phyloP scores from a whole-genome alignment of 768 basidiomycete species.

The Xanthoconium stramineum region DNA sequence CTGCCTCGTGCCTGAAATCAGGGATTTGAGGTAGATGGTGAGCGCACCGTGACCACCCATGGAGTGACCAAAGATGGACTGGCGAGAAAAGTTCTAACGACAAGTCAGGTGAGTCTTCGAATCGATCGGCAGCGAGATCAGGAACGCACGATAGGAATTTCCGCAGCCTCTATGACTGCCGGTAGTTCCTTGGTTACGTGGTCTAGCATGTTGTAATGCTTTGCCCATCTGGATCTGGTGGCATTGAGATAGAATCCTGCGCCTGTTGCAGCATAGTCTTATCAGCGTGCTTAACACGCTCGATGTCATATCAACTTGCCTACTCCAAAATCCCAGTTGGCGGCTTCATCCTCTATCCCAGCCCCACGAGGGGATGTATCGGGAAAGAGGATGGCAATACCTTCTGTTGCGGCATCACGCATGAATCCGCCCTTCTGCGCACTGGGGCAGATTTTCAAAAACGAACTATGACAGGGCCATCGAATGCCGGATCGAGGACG shows the following conservation, averaged over 20 bases:
- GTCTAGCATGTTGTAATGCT: constrained; percentile 86
- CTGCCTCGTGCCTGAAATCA: constrained; percentile 46
- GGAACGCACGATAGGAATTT: constrained; percentile 69
- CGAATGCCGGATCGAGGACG: neutral
- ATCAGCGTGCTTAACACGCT: constrained; percentile 1
- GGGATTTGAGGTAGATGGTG: constrained; percentile 78
- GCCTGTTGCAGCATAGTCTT: constrained; percentile 29
- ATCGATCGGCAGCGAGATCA: neutral
- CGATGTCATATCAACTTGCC: constrained; percentile 38
- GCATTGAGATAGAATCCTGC: constrained; percentile 98
- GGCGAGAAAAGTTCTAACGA: constrained; percentile 69
- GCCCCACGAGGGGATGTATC: constrained; percentile 96
- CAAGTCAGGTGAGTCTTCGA: neutral
- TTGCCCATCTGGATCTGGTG: constrained; percentile 66
- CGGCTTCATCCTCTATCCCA: constrained; percentile 74
- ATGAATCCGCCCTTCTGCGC: constrained; percentile 94
- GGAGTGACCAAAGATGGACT: constrained; percentile 93
- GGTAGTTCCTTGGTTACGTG: constrained; percentile 86
- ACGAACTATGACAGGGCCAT: too few relatives aligned
- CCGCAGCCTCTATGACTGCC: constrained; percentile 65
- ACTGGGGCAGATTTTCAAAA: constrained; percentile 35
- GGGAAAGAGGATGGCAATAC: constrained; percentile 86
- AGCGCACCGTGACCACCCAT: constrained; percentile 98
- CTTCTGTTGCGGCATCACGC: constrained; percentile 77
- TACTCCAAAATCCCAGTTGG: constrained; percentile 88